A percentile compares a stretch with the other conserved stretches of the same genome.
These are phyloP conservation scores for Exserohilum turcica DNA, from an alignment of 2,329 filamentous ascomycete genomes.

Conservation along the genomic window DNA sequence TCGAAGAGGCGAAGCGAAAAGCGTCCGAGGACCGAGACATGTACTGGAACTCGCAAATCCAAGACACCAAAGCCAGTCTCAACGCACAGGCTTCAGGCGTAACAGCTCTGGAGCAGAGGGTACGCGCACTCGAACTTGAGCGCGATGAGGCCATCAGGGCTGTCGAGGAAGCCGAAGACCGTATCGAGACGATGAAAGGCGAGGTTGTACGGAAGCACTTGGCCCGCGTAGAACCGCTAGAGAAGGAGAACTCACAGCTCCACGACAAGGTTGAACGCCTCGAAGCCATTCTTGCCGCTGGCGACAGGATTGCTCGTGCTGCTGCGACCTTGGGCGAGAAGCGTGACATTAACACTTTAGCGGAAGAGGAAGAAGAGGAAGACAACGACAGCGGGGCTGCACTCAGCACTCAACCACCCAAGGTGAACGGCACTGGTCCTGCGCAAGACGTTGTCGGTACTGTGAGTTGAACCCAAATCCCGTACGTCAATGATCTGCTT, in stretches of 20 bases:
- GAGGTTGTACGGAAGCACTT: conserved; percentile 46
- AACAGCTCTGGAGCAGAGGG: conserved; percentile 16
- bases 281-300: conserved; percentile 42
- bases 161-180: conserved; percentile 36
- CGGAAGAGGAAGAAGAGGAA: conserved; percentile 38
- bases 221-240: conserved; percentile 40
- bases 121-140: conserved; percentile 23
- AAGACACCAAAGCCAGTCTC: conserved; percentile 23
- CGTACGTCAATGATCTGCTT: conserved; percentile 5
- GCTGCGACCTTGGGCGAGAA: conserved; percentile 44
- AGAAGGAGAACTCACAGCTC: conserved; percentile 39
- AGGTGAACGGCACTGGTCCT: conserved; percentile 11
- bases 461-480: conserved; percentile 33
- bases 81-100: conserved; percentile 18
- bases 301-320: conserved; percentile 44
- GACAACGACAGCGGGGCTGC: conserved; percentile 8
- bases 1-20: conserved; percentile 26
- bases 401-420: conserved; percentile 7
- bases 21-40: conserved; percentile 21
- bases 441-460: conserved; percentile 41
- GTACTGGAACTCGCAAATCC: conserved; percentile 24
- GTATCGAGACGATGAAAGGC: conserved; percentile 44
- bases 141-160: conserved; percentile 28
- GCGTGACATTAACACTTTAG: conserved; percentile 38
- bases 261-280: conserved; percentile 43